These are phyloP conservation scores for Mycena haematopus DNA, from an alignment of 768 basidiomycete genomes.

Conservation along the genomic window DNA sequence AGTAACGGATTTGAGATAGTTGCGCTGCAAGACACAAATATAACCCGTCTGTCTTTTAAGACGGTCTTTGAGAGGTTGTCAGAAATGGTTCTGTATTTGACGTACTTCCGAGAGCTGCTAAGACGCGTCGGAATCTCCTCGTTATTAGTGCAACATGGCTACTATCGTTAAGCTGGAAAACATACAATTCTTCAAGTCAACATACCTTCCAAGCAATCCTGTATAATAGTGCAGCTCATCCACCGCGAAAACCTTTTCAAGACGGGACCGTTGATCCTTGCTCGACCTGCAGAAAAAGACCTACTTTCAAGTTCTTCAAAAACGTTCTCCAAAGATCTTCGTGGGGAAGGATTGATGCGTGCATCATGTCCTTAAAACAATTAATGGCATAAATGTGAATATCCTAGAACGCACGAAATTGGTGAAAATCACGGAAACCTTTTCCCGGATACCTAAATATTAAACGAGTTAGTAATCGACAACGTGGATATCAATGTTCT, in stretches of 20 bases:
- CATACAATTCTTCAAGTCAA: not conserved
- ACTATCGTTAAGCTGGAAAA: conserved; percentile 6
- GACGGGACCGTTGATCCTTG: not conserved
- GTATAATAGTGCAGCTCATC: conserved; percentile 91
- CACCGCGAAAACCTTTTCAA: conserved; percentile 66
- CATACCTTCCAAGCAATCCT: conserved; percentile 78
- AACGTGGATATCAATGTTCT: conserved; percentile 11
- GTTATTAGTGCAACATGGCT: conserved; percentile 86
- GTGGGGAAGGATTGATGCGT: conserved; percentile 82
- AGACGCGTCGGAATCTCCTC: conserved; percentile 76
- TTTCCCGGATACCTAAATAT: conserved; percentile 67
- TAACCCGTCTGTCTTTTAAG: conserved; percentile 55
- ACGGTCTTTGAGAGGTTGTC: not conserved
- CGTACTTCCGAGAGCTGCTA: conserved; percentile 79
- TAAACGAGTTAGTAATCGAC: not conserved
- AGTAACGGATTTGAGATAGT: conserved; percentile 78
- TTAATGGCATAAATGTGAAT: not conserved
- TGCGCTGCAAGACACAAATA: conserved; percentile 87
- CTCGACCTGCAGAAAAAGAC: not conserved
- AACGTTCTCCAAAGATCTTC: conserved; percentile 90
- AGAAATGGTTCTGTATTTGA: conserved; percentile 12
- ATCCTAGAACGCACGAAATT: conserved; percentile 68
- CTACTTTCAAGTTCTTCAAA: conserved; percentile 70
- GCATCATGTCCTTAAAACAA: conserved; percentile 74
- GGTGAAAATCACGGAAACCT: conserved; percentile 83